phyloP scores from a whole-genome alignment of 768 basidiomycete genomes.

The Tricholoma furcatifolium region DNA sequence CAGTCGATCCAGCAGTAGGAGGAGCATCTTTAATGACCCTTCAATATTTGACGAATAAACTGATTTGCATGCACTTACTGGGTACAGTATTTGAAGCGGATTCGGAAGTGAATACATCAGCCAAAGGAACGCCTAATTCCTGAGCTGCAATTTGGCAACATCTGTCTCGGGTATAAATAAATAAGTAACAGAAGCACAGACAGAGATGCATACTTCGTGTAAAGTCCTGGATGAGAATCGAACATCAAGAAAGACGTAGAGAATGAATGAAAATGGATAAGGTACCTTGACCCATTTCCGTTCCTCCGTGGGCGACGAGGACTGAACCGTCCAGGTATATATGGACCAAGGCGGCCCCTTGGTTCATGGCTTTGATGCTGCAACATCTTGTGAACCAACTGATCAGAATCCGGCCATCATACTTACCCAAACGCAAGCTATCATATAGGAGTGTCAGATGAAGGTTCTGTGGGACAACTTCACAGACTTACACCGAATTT shows the following conservation, averaged over 20 bases:
- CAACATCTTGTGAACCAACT: not conserved
- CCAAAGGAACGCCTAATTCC: slow-evolving; percentile 12
- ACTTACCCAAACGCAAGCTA: slow-evolving; percentile 17
- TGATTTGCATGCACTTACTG: slow-evolving; percentile 3
- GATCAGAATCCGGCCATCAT: not conserved
- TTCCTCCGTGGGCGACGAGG: slow-evolving; percentile 16
- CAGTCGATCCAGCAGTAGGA: slow-evolving; percentile 13
- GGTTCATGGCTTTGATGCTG: slow-evolving; percentile 11
- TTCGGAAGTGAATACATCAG: slow-evolving; percentile 15
- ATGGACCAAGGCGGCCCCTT: slow-evolving; percentile 16
- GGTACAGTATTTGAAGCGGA: slow-evolving; percentile 14
- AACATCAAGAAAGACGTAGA: not conserved
- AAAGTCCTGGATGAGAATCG: not conserved
- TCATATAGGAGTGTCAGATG: not conserved
- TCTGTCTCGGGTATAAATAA: not conserved
- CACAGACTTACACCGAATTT: slow-evolving; percentile 13
- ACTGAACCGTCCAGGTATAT: slow-evolving; percentile 18
- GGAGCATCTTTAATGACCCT: not conserved
- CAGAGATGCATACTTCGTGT: slow-evolving; percentile 3
- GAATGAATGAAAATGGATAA: not conserved
- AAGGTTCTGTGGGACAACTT: not conserved
- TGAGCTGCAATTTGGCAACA: slow-evolving; percentile 18
- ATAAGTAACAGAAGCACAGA: not conserved
- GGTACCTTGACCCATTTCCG: slow-evolving; percentile 19
- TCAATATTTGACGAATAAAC: not conserved